Evolutionary conservation across 371 early-diverging fungal species (phyloP).

Genomic region (Catenaria anguillulae): DNA sequence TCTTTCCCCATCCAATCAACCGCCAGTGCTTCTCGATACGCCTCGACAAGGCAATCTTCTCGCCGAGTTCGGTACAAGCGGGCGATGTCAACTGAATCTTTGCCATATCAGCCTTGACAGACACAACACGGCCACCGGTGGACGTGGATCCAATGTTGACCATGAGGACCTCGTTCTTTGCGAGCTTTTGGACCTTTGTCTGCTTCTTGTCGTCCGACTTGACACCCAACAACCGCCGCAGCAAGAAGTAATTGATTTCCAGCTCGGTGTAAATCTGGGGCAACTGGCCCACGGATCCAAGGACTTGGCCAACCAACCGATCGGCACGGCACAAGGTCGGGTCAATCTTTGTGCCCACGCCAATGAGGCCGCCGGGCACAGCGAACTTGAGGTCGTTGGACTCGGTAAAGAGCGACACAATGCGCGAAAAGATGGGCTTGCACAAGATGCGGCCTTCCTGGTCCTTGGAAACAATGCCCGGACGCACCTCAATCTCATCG

Average conservation of each 20-base stretch:
- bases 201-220: constrained; percentile 94
- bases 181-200: constrained; percentile 82
- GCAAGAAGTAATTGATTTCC: constrained; percentile 92
- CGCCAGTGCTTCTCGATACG: constrained; percentile 99
- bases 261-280: constrained; percentile 94
- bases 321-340: constrained; percentile 98
- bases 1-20: constrained; percentile 96
- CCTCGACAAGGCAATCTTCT: constrained; percentile 95
- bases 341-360: constrained; percentile 98
- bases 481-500: constrained; percentile 98
- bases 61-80: constrained; percentile 95
- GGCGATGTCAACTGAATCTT: constrained; percentile 90
- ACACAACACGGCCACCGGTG: constrained; percentile 92
- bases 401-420: constrained; percentile 90
- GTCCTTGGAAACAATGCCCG: constrained; percentile 95
- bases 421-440: constrained; percentile 84
- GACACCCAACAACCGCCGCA: constrained; percentile 91
- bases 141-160: constrained; percentile 98
- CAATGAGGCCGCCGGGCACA: constrained; percentile 99
- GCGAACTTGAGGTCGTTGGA: constrained; percentile 90
- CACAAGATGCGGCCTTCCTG: constrained; percentile 74
- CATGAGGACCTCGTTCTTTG: constrained; percentile 89
- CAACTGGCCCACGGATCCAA: constrained; percentile 90
- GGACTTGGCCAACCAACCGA: constrained; percentile 97
- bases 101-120: constrained; percentile 84